Evolutionary conservation across 176 grass and related monocot genomes (phyloP).

Genomic region (Ananas comosus): DNA sequence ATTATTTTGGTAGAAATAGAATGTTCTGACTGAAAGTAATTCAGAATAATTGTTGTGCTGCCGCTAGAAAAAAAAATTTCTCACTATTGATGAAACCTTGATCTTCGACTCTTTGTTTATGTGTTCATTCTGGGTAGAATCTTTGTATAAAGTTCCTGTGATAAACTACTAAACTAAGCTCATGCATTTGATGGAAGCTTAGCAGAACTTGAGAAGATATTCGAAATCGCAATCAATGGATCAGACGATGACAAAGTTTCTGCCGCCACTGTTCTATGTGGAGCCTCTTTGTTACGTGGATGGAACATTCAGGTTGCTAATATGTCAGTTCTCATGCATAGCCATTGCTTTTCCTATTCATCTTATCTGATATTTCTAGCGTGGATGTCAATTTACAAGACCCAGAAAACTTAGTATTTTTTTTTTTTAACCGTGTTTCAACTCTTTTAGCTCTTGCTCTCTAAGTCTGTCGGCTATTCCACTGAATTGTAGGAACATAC

Average conservation of each 20-base stretch:
- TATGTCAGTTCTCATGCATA: conserved; percentile 10
- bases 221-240: conserved; percentile 73
- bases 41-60: not conserved
- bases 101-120: too few relatives aligned
- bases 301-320: conserved; percentile 93
- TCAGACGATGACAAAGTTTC: conserved; percentile 73
- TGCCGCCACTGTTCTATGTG: conserved; percentile 83
- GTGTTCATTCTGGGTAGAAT: too few relatives aligned
- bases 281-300: conserved; percentile 73
- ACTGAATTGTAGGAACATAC: conserved; percentile 62
- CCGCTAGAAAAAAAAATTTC: too few relatives aligned
- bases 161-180: conserved; percentile 62
- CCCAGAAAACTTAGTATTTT: not conserved
- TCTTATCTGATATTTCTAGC: conserved; percentile 6
- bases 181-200: conserved; percentile 88
- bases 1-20: not conserved
- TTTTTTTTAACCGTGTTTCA: not conserved
- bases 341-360: conserved; percentile 1
- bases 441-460: not conserved
- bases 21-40: not conserved
- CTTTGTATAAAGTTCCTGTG: conserved; percentile 4
- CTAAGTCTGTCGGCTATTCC: not conserved
- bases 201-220: conserved; percentile 90
- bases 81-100: too few relatives aligned
- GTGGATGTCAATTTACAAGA: not conserved